Base-by-base conservation (phyloP, 1,284 basidiomycete species). In the Ustilago nuda region DNA sequence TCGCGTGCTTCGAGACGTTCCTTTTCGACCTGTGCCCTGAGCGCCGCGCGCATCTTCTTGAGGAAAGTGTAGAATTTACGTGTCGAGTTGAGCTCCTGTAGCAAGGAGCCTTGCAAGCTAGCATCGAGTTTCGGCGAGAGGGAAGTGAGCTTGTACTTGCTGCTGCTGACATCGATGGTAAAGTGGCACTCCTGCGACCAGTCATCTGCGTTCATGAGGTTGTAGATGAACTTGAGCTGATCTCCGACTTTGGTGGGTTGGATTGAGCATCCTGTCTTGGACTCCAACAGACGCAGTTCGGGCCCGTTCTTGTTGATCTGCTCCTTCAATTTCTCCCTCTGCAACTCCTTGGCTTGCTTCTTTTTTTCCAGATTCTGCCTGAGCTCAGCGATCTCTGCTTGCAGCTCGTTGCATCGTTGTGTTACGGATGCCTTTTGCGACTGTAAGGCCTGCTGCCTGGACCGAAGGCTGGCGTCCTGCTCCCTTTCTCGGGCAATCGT, bases 231-330 rank as follows among this genome's bases (percentile, higher is more conserved):
- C 32, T 70, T 72, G 64, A 77, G 67, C 66, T 77, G 70, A 55
- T 77, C 75, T n/a, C 71, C 75, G 4, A 74, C 71, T 52, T 77
- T 77, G 57, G 72, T 68, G 0, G 78, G 76, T 19, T 61, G 50
- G 36, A 82, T 67, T 2, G 71, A 61, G 45, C 78, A 79, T 27
- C 80, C 80, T 3, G 80, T 80, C 62, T 73, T 67, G 13, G 62
- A 52, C 46, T 81, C 63, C 43, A 82, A 65, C 46, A 77, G 67
- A 17, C 67, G 69, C 41, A 81, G 66, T 59, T 82, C 81, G 27
- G 80, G 81, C 17, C 70, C 78, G 43, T 80, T 81, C 37, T 72
- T 71, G 59, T 75, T 64, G 48, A 76, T 72, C 63, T 82, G 80
- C 51, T 66, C 67, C 52, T 72, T 68, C 45, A 81, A 57, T 43